A percentile compares a stretch with the other conserved stretches of the same genome.
Evolutionary conservation across 2,329 filamentous ascomycete species (phyloP).

Genomic region (Aspergillus phoenicis): DNA sequence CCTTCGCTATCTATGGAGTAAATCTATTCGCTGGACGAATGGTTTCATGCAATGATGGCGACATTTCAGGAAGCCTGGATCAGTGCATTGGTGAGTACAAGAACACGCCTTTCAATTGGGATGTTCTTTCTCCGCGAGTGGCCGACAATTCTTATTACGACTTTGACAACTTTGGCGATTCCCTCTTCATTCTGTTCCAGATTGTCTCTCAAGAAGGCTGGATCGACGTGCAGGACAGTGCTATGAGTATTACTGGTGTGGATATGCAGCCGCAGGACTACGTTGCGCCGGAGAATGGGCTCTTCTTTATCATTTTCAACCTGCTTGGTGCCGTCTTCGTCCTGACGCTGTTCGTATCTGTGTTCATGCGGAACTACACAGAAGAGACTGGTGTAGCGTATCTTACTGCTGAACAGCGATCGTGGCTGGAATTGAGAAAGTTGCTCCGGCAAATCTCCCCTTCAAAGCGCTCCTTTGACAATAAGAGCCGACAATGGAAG

Average conservation of each 20-base stretch:
- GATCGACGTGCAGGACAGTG: conserved; percentile 86
- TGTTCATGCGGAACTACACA: conserved; percentile 99
- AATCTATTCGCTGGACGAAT: conserved; percentile 89
- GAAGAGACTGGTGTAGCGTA: conserved; percentile 98
- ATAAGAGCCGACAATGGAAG: conserved; percentile 75
- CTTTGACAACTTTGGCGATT: conserved; percentile 93
- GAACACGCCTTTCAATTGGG: conserved; percentile 78
- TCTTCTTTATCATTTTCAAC: conserved; percentile 97
- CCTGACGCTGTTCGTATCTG: conserved; percentile 94
- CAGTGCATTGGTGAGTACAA: conserved; percentile 85
- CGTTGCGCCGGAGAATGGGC: conserved; percentile 76
- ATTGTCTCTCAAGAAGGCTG: conserved; percentile 99
- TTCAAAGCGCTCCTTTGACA: conserved; percentile 84
- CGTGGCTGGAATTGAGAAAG: conserved; percentile 94
- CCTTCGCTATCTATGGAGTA: conserved; percentile 93
- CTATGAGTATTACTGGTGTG: conserved; percentile 76
- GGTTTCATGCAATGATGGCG: conserved; percentile 74
- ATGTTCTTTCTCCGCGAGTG: conserved; percentile 78
- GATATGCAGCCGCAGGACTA: conserved; percentile 72
- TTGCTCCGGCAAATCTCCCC: conserved; percentile 89
- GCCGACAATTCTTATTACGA: conserved; percentile 81
- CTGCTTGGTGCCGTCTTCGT: conserved; percentile 95
- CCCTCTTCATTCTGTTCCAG: conserved; percentile 95
- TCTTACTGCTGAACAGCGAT: conserved; percentile 90
- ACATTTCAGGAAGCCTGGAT: conserved; percentile 56